phyloP scores from a whole-genome alignment of 371 early-diverging fungal genomes.

The Batrachochytrium dendrobatidis region DNA sequence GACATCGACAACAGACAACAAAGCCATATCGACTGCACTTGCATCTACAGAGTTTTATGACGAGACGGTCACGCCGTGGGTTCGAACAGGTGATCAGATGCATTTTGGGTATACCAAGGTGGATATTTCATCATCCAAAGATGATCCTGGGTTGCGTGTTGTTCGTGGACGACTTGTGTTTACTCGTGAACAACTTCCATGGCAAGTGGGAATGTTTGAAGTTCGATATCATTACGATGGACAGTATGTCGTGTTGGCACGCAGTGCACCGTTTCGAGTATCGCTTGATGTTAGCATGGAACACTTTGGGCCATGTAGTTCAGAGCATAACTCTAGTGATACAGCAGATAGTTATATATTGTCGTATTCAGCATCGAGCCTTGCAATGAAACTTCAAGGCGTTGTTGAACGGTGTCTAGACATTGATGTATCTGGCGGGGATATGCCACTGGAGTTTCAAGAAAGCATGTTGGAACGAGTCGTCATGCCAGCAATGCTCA shows the following conservation, averaged over 20 bases:
- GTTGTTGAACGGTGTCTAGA: constrained; percentile 23
- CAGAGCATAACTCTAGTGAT: not conserved
- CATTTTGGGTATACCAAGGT: not conserved
- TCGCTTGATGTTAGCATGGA: constrained; percentile 14
- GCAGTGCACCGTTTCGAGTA: constrained; percentile 72
- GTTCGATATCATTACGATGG: constrained; percentile 82
- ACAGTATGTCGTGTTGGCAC: constrained; percentile 74
- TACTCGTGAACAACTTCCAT: constrained; percentile 54
- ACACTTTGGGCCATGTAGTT: no score
- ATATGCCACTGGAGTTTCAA: constrained; percentile 13
- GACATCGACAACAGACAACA: constrained; percentile 4
- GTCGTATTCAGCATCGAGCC: no score
- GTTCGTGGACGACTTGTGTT: constrained; percentile 29
- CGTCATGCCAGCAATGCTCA: not conserved
- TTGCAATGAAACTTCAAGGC: constrained; percentile 4
- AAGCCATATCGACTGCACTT: not conserved
- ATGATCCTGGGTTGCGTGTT: constrained; percentile 19
- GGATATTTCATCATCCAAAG: not conserved
- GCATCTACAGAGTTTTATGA: not conserved
- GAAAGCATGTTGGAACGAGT: constrained; percentile 16
- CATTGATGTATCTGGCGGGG: constrained; percentile 7
- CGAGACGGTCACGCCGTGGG: not conserved
- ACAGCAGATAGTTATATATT: no score
- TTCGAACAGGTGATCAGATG: not conserved
- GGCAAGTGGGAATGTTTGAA: constrained; percentile 80